A percentile compares a stretch with the other conserved stretches of the same genome.
phyloP scores from a whole-genome alignment of 306 rosid genomes.

The Carpinus viminea region DNA sequence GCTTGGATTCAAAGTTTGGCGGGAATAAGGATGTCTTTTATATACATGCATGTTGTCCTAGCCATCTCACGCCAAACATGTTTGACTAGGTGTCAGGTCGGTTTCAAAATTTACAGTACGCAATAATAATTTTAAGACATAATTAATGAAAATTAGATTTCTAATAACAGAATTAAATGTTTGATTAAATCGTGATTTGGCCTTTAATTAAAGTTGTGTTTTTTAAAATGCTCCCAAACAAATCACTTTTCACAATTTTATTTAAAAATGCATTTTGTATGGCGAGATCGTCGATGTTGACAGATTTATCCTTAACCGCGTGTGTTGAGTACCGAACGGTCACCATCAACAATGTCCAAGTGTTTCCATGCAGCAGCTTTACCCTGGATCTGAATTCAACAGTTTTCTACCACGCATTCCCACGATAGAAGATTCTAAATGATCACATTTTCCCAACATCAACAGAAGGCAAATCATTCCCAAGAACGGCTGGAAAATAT shows the following conservation, averaged over 20 bases:
- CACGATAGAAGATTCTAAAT: not conserved
- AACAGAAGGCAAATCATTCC: not conserved
- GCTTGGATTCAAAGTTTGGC: not conserved
- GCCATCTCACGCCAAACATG: conserved; percentile 26
- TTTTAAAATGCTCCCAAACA: no score
- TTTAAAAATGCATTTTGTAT: no score
- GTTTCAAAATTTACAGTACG: no score
- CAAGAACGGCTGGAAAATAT: not conserved
- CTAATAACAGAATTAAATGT: no score
- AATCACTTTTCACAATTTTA: no score
- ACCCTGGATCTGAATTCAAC: not conserved
- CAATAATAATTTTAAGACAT: no score
- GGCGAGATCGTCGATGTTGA: no score
- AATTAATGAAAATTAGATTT: no score
- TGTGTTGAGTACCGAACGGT: not conserved
- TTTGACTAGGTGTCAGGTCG: not conserved
- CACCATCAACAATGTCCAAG: not conserved
- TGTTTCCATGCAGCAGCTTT: not conserved
- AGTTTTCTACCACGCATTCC: not conserved
- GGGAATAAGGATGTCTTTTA: not conserved
- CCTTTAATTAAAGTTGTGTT: no score
- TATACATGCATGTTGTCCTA: conserved; percentile 14
- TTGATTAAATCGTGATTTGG: no score
- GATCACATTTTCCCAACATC: not conserved
- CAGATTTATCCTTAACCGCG: no score